A percentile compares a stretch with the other conserved stretches of the same genome.
phyloP scores from a whole-genome alignment of 495 filamentous ascomycete genomes.

The Penicillium daleae region DNA sequence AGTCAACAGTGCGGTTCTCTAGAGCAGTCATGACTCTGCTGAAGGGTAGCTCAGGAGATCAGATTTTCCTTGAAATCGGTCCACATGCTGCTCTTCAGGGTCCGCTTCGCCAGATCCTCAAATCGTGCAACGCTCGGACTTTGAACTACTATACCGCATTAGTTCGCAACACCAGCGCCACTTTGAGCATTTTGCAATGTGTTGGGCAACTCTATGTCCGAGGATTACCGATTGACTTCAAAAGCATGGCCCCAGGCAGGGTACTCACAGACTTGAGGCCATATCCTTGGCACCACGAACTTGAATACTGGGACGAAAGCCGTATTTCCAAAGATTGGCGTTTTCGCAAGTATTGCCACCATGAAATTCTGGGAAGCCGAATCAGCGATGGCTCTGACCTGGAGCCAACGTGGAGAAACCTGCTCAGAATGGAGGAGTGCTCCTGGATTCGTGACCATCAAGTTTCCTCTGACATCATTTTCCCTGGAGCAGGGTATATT shows the following conservation, averaged over 20 bases:
- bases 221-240: slow-evolving; percentile 26
- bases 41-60: neutral
- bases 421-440: slow-evolving; percentile 44
- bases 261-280: slow-evolving; percentile 46
- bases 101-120: slow-evolving; percentile 53
- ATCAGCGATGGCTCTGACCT: slow-evolving; percentile 41
- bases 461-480: slow-evolving; percentile 41
- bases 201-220: slow-evolving; percentile 33
- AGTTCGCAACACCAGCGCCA: too few relatives aligned
- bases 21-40: slow-evolving; percentile 29
- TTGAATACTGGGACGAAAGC: slow-evolving; percentile 51
- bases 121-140: slow-evolving; percentile 36
- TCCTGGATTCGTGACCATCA: slow-evolving; percentile 56
- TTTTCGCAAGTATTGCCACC: slow-evolving; percentile 46
- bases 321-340: slow-evolving; percentile 51
- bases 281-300: slow-evolving; percentile 56
- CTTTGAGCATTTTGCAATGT: slow-evolving; percentile 14
- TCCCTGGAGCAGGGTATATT: slow-evolving; percentile 54
- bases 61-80: slow-evolving; percentile 60
- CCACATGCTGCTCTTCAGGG: slow-evolving; percentile 64
- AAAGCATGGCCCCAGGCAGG: slow-evolving; percentile 25
- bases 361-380: slow-evolving; percentile 51
- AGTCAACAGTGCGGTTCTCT: slow-evolving; percentile 31
- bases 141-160: too few relatives aligned
- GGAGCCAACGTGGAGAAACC: slow-evolving; percentile 56